These are phyloP conservation scores for Kingdonia uniflora DNA, from an alignment of 164 flowering plant species.

Conservation along the genomic window DNA sequence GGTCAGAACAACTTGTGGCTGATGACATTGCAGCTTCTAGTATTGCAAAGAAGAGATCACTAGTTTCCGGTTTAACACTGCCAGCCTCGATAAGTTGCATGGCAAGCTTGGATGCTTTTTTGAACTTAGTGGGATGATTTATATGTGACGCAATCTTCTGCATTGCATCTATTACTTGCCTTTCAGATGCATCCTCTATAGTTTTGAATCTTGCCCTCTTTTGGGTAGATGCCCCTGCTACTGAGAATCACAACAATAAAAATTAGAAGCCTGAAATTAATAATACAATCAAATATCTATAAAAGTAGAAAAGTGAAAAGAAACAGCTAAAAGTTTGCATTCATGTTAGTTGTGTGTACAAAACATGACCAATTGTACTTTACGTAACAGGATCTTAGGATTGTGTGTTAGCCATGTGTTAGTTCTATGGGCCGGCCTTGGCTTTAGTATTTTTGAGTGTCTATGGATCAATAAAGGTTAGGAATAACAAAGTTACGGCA, in stretches of 20 bases:
- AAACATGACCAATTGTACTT: no score
- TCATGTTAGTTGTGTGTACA: no score
- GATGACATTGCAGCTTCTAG: constrained; percentile 85
- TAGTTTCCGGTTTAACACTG: constrained; percentile 61
- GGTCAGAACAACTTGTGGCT: constrained; percentile 49
- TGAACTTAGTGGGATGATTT: constrained; percentile 53
- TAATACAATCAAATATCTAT: no score
- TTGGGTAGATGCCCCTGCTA: constrained; percentile 27
- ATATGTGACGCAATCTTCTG: constrained; percentile 85
- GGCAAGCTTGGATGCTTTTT: constrained; percentile 94
- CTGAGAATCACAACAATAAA: not conserved
- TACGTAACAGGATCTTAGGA: no score
- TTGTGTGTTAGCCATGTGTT: no score
- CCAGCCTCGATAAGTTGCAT: constrained; percentile 84
- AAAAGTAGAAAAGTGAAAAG: no score
- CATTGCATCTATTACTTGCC: constrained; percentile 85
- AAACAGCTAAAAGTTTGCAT: no score
- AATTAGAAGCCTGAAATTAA: no score
- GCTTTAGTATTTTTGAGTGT: no score
- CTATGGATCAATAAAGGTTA: no score
- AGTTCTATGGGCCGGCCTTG: no score
- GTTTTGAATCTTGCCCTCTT: constrained; percentile 74
- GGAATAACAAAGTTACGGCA: no score
- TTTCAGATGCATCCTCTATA: constrained; percentile 72
- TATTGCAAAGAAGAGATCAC: constrained; percentile 62